Evolutionary conservation across 2,329 filamentous ascomycete genomes (phyloP).

Genomic region (Colletotrichum noveboracense): DNA sequence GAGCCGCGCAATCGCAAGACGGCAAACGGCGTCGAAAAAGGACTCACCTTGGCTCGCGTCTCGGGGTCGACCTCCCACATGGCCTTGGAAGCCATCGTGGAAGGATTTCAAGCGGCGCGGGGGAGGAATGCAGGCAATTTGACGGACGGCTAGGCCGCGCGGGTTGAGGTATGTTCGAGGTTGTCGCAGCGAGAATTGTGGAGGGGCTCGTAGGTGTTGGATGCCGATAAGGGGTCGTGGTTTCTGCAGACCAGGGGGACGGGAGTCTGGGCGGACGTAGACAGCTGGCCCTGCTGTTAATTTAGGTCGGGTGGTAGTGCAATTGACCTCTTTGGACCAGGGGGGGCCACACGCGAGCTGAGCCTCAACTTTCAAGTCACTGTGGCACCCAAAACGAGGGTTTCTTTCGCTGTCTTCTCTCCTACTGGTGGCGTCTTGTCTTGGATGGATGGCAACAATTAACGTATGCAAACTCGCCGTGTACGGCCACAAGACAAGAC

Average conservation of each 20-base stretch:
- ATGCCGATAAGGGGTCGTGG: conserved; percentile 19
- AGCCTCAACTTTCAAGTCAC: not conserved
- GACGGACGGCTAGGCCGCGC: not conserved
- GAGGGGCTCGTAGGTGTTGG: conserved; percentile 5
- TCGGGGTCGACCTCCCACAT: conserved; percentile 99
- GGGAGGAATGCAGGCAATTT: not conserved
- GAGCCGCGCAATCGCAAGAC: not conserved
- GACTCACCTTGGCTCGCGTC: conserved; percentile 85
- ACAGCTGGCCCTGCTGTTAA: not conserved
- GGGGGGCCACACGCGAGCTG: not conserved
- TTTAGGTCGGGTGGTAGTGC: not conserved
- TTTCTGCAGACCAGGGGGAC: conserved; percentile 4
- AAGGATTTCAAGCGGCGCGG: not conserved
- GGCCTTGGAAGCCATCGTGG: conserved; percentile 69
- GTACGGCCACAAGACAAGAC: not conserved
- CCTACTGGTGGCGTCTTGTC: not conserved
- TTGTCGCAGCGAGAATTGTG: conserved; percentile 18
- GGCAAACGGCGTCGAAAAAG: not conserved
- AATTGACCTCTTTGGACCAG: not conserved
- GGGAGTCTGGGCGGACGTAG: conserved; percentile 4
- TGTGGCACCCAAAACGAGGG: not conserved
- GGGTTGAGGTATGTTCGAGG: not conserved
- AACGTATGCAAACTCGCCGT: not conserved
- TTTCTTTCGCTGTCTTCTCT: not conserved
- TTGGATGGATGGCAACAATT: not conserved